phyloP scores from a whole-genome alignment of 768 basidiomycete genomes.

The Mycena belliarum region DNA sequence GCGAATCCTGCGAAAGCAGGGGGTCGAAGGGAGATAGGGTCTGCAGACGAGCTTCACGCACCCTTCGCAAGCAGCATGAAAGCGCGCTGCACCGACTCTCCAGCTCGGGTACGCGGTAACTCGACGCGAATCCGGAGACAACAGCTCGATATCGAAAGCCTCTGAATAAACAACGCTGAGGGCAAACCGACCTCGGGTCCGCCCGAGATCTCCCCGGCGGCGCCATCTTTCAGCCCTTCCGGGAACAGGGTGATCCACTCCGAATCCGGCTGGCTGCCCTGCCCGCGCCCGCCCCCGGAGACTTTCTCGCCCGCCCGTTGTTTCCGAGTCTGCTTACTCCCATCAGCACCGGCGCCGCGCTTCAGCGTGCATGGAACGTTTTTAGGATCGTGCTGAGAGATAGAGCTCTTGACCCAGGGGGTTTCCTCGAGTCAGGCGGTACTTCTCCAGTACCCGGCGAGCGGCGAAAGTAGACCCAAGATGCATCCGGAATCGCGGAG shows the following conservation, averaged over 20 bases:
- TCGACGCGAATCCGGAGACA: conserved; percentile 78
- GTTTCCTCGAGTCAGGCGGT: conserved; percentile 84
- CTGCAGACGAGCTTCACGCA: conserved; percentile 28
- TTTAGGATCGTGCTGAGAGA: conserved; percentile 45
- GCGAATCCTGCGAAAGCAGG: conserved; percentile 81
- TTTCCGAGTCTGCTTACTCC: conserved; percentile 47
- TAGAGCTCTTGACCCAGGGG: conserved; percentile 51
- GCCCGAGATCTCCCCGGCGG: conserved; percentile 21
- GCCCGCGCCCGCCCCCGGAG: conserved; percentile 23
- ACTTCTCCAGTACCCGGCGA: conserved; percentile 84
- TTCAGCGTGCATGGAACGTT: conserved; percentile 22
- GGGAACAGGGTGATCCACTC: conserved; percentile 66
- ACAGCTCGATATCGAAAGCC: conserved; percentile 71
- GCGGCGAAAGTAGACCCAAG: conserved; percentile 86
- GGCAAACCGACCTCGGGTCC: conserved; percentile 28
- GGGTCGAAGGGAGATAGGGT: neutral
- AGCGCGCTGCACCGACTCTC: conserved; percentile 71
- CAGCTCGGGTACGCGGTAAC: conserved; percentile 55
- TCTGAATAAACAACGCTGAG: conserved; percentile 32
- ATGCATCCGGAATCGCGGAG: conserved; percentile 91
- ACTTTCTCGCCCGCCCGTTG: conserved; percentile 65
- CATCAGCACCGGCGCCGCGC: conserved; percentile 26
- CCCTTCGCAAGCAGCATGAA: conserved; percentile 80
- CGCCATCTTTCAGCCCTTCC: conserved; percentile 75
- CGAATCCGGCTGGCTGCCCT: conserved; percentile 10